Percentiles rank a stretch among this genome's conserved stretches.
Evolutionary conservation across 345 rosid species (phyloP).

Genomic region (Gossypium thurberi): DNA sequence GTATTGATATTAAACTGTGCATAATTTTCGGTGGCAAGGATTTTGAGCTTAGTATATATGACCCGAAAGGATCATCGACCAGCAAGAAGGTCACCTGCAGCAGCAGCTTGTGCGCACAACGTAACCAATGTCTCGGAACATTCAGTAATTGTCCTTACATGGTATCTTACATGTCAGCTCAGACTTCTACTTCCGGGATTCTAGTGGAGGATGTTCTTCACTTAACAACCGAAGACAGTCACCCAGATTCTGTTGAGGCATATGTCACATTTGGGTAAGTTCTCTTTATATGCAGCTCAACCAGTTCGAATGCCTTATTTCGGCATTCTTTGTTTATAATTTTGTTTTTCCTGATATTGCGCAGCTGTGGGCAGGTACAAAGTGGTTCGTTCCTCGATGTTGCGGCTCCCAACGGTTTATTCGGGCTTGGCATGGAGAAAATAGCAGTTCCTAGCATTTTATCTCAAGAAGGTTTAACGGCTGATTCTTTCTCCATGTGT

Average conservation of each 20-base stretch:
- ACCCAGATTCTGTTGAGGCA: slow-evolving; percentile 44
- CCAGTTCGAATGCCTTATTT: neutral
- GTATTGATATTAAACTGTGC: slow-evolving; percentile 12
- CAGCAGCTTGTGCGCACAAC: slow-evolving; percentile 52
- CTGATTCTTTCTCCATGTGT: slow-evolving; percentile 91
- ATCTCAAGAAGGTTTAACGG: slow-evolving; percentile 58
- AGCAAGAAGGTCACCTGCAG: slow-evolving; percentile 71
- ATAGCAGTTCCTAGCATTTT: slow-evolving; percentile 80
- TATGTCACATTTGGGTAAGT: slow-evolving; percentile 68
- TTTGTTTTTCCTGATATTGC: slow-evolving; percentile 16
- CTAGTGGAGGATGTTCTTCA: slow-evolving; percentile 79
- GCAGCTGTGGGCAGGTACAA: slow-evolving; percentile 95
- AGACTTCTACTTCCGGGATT: slow-evolving; percentile 78
- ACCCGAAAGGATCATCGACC: slow-evolving; percentile 57
- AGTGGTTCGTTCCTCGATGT: slow-evolving; percentile 82
- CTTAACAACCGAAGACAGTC: slow-evolving; percentile 44
- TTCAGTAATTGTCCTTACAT: slow-evolving; percentile 70
- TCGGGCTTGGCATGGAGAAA: slow-evolving; percentile 86
- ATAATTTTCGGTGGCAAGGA: slow-evolving; percentile 35
- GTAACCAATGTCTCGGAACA: slow-evolving; percentile 55
- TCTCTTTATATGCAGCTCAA: neutral
- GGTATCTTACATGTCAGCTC: slow-evolving; percentile 71
- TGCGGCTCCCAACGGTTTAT: slow-evolving; percentile 86
- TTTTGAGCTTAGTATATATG: slow-evolving; percentile 59
- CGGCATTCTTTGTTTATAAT: neutral